phyloP scores from a whole-genome alignment of 768 basidiomycete genomes.

The Boletus speciosus region DNA sequence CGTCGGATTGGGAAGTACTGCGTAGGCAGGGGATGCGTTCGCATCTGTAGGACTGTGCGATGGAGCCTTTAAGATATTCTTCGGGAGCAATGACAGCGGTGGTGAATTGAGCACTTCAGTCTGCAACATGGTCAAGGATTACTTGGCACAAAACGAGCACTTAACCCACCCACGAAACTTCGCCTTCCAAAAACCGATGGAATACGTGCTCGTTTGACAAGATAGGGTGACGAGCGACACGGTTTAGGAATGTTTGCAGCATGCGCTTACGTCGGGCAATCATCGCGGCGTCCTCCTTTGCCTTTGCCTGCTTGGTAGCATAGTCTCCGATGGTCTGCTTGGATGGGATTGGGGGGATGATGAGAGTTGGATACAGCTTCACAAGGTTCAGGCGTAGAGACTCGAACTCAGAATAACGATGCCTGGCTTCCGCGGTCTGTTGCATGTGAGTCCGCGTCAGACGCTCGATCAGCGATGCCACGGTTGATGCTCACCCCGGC shows the following conservation, averaged over 20 bases:
- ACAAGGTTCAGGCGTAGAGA: conserved; percentile 79
- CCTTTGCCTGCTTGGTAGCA: conserved; percentile 94
- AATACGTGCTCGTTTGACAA: conserved; percentile 95
- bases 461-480: neutral
- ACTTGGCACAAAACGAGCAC: neutral
- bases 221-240: conserved; percentile 88
- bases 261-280: conserved; percentile 91
- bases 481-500: conserved; percentile 61
- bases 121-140: conserved; percentile 37
- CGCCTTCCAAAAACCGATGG: conserved; percentile 92
- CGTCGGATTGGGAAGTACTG: conserved; percentile 85
- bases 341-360: conserved; percentile 96
- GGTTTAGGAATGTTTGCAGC: conserved; percentile 92
- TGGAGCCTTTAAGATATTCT: conserved; percentile 93
- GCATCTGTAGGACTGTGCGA: conserved; percentile 91
- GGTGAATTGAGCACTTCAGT: conserved; percentile 91
- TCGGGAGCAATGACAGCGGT: conserved; percentile 86
- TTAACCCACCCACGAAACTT: conserved; percentile 85
- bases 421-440: conserved; percentile 77
- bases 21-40: conserved; percentile 67
- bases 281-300: conserved; percentile 91
- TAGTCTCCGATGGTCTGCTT: conserved; percentile 96
- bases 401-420: conserved; percentile 98
- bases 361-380: conserved; percentile 91
- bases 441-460: conserved; percentile 10